phyloP scores from a whole-genome alignment of 225 moss, liverwort and hornwort genomes.

The Anthoceros angustus region DNA sequence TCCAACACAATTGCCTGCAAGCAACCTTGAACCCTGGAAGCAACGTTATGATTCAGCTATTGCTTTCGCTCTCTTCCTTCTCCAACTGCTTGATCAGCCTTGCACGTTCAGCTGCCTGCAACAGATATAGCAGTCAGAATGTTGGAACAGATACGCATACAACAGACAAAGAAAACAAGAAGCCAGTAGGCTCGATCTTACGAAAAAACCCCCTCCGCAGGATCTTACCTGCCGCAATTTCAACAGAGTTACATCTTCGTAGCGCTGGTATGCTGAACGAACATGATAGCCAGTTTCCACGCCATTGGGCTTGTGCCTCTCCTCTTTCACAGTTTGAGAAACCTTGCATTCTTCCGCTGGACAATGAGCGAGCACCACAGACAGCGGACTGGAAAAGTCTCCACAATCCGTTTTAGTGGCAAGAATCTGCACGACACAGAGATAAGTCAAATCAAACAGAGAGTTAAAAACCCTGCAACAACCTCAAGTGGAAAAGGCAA shows the following conservation, averaged over 20 bases:
- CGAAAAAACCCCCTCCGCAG: not conserved
- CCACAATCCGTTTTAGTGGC: slow-evolving; percentile 51
- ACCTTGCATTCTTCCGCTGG: not conserved
- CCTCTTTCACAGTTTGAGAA: slow-evolving; percentile 8
- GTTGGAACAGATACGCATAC: not conserved
- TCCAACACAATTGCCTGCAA: too few relatives aligned
- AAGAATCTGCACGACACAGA: slow-evolving; percentile 10
- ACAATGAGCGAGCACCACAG: slow-evolving; percentile 34
- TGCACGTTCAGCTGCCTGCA: slow-evolving; percentile 38
- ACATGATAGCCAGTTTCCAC: slow-evolving; percentile 8
- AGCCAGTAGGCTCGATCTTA: not conserved
- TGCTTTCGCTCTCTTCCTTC: slow-evolving; percentile 14
- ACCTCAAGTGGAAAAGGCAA: not conserved
- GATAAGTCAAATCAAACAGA: not conserved
- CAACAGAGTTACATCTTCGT: slow-evolving; percentile 24
- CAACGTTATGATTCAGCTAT: too few relatives aligned
- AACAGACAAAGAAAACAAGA: not conserved
- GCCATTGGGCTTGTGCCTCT: slow-evolving; percentile 1
- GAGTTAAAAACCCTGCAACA: not conserved
- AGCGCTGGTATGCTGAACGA: slow-evolving; percentile 25
- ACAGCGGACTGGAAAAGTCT: slow-evolving; percentile 54
- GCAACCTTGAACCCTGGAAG: too few relatives aligned
- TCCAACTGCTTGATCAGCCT: slow-evolving; percentile 30
- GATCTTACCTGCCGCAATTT: slow-evolving; percentile 36
- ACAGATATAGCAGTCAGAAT: not conserved